A percentile compares a stretch with the other conserved stretches of the same genome.
phyloP scores from a whole-genome alignment of 345 rosid species.

The Populus alba region DNA sequence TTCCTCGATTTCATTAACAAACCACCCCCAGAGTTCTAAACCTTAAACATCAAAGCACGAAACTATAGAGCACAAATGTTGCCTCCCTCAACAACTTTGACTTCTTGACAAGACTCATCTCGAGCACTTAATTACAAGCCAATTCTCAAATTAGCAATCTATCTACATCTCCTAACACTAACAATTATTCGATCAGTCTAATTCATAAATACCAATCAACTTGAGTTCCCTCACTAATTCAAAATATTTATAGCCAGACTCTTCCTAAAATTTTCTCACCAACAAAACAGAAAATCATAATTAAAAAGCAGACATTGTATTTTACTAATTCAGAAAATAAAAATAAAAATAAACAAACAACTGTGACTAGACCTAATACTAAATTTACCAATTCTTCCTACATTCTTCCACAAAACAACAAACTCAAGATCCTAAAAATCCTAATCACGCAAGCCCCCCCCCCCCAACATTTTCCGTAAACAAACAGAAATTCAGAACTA shows the following conservation, averaged over 20 bases:
- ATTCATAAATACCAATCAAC: background rate
- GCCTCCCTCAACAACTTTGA: background rate
- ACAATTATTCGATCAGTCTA: background rate
- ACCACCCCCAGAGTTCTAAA: background rate
- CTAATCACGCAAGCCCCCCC: background rate
- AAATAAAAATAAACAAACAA: background rate
- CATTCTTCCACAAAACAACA: background rate
- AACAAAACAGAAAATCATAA: background rate
- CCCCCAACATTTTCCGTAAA: background rate
- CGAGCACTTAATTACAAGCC: background rate
- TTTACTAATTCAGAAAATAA: background rate
- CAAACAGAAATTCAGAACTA: conserved; percentile 7
- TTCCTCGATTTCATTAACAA: background rate
- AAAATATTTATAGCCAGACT: background rate
- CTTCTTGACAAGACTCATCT: background rate
- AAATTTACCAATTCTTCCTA: background rate
- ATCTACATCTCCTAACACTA: background rate
- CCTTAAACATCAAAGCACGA: background rate
- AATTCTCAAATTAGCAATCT: background rate
- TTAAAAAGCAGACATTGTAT: background rate
- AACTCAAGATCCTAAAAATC: background rate
- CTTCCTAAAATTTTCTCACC: background rate
- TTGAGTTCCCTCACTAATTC: background rate
- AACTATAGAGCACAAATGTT: background rate
- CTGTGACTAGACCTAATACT: no score